Conservation (phyloP, 2,329 filamentous ascomycete genomes). For the Dactylellina parvicollis region DNA sequence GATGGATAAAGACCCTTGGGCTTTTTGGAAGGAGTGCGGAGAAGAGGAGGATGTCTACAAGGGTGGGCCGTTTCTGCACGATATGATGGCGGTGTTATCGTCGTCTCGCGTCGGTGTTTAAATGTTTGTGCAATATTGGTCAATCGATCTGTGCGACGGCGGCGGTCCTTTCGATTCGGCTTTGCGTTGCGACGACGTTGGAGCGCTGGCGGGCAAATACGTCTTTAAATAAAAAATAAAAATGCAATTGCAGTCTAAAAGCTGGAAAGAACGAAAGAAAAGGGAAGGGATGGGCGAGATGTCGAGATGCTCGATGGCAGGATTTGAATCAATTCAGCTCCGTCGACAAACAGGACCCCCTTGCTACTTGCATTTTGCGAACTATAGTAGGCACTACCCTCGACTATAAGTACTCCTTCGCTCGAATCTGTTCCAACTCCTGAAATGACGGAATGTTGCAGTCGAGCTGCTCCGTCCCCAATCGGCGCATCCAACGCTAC, state of each 20-base stretch:
- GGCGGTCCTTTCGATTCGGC: no score
- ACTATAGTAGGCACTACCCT: slow-evolving; percentile 9
- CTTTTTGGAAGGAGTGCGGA: slow-evolving; percentile 41
- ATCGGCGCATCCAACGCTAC: slow-evolving; percentile 23
- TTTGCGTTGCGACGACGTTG: slow-evolving; percentile 43
- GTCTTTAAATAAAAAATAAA: no score
- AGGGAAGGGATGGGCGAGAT: not conserved
- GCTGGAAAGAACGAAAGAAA: not conserved
- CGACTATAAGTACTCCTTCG: not conserved
- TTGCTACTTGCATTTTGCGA: no score
- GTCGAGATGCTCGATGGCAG: not conserved
- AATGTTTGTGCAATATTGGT: not conserved
- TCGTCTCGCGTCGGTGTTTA: slow-evolving; percentile 7
- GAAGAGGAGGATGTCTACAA: slow-evolving; percentile 22
- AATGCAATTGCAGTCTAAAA: no score
- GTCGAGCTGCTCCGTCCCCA: not conserved
- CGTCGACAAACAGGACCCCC: no score
- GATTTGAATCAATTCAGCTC: no score
- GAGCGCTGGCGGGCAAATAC: no score
- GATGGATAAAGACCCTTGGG: slow-evolving; percentile 29
- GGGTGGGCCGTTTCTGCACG: slow-evolving; percentile 15
- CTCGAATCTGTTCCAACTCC: not conserved
- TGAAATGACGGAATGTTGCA: slow-evolving; percentile 16
- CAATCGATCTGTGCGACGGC: slow-evolving; percentile 14
- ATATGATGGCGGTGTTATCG: slow-evolving; percentile 21